Base-by-base conservation (phyloP, 139 green algal species). In the Nannochloris sp. region DNA sequence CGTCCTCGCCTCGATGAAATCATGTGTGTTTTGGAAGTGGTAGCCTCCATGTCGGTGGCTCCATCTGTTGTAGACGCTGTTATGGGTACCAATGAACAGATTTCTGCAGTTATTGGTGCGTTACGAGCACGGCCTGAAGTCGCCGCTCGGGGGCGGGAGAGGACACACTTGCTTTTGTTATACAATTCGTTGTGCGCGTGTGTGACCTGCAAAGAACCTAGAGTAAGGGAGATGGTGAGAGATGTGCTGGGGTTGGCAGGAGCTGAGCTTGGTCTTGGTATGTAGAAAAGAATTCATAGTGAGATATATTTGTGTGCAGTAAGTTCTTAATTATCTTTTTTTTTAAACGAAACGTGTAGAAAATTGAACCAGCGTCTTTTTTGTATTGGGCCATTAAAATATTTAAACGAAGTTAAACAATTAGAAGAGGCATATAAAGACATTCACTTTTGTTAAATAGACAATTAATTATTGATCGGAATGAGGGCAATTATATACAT, bases 151-250 rank as follows among this genome's bases (percentile, higher is more conserved):
- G 70, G 70, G 8, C 57, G 73, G 3, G 77, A 82, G 47, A 54
- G 73, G 19, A 67, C 67, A 12, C 82, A 88, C 71, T 68, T 88
- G 55, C 70, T 88, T 45, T 47, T 75, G 27, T 35, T 88, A 29
- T 88, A 85, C 66, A 35, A 37, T 9, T 35, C 62, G 12, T 68
- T 88, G n/a, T 68, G 54, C 23, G 61, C 46, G 2, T 80, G 70
- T 45, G 53, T 85, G 5, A 60, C 45, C 8, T 79, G 63, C 56
- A 61, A 62, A 35, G 81, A 88, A 45, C 23, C 39, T 10, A 68
- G 80, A 8, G 57, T 88, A n/a, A 42, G 65, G 3, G 61, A 72
- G 15, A 60, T 79, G 51, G 61, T 77, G 25, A 51, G 44, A 2
- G 73, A 81, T 59, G 60, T 79, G 12, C 58, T 88, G 57, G 62